A percentile compares a stretch with the other conserved stretches of the same genome.
Conservation (phyloP, 257 asterid species). For the Schizonepeta tenuifolia region DNA sequence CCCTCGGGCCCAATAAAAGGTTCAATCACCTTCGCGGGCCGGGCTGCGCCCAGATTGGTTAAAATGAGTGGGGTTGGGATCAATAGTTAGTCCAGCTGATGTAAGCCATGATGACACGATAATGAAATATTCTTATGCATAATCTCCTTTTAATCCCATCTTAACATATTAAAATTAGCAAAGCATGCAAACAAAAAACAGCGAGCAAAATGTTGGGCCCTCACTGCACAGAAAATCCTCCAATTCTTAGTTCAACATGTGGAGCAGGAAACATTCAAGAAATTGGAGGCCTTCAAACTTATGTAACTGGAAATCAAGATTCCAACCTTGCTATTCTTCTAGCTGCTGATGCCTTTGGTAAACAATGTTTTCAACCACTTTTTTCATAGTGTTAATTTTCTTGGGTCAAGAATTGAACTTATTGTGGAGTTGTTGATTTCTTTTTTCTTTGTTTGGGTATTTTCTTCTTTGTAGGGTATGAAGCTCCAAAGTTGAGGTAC, state of each 20-base stretch:
- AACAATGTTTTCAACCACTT: neutral
- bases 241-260: conserved; percentile 38
- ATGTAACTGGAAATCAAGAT: conserved; percentile 46
- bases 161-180: neutral
- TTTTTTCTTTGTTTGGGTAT: neutral
- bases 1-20: neutral
- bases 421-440: neutral
- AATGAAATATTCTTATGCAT: neutral
- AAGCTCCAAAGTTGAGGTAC: conserved; percentile 68
- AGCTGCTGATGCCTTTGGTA: conserved; percentile 66
- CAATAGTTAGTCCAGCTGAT: neutral
- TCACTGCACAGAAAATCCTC: conserved; percentile 55
- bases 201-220: conserved; percentile 50
- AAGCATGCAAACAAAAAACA: neutral
- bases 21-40: neutral
- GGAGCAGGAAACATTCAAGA: conserved; percentile 51
- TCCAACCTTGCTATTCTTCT: conserved; percentile 63
- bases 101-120: conserved; percentile 18
- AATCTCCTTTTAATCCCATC: neutral
- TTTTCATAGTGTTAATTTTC: neutral
- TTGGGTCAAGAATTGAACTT: neutral
- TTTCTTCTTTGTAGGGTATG: conserved; percentile 50
- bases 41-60: neutral
- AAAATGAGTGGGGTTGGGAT: neutral
- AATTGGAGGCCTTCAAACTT: conserved; percentile 58